phyloP scores from a whole-genome alignment of 352 stramenopile genomes.

The Globisporangium iwayamae region DNA sequence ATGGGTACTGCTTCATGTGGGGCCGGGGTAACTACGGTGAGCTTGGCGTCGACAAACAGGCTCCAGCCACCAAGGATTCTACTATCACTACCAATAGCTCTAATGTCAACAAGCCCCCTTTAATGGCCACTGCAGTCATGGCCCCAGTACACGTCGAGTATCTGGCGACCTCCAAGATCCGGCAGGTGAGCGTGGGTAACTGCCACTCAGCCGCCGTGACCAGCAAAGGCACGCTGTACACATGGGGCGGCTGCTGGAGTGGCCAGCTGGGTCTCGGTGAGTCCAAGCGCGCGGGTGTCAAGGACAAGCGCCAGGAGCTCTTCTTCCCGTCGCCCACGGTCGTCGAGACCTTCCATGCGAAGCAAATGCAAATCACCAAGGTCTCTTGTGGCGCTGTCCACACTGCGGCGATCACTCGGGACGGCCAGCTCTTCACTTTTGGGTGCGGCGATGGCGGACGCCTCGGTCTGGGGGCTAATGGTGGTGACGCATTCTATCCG shows the following conservation, averaged over 20 bases:
- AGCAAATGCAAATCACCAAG: slow-evolving; percentile 34
- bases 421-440: slow-evolving; percentile 77
- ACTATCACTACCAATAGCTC: not conserved
- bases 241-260: slow-evolving; percentile 68
- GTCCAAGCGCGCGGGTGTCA: slow-evolving; percentile 48
- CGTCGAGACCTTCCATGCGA: slow-evolving; percentile 38
- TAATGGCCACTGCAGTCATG: no score
- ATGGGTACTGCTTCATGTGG: slow-evolving; percentile 55
- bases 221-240: slow-evolving; percentile 44
- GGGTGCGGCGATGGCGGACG: slow-evolving; percentile 90
- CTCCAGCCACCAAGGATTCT: not conserved
- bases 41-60: slow-evolving; percentile 30
- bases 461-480: slow-evolving; percentile 71
- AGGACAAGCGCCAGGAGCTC: slow-evolving; percentile 39
- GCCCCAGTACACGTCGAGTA: slow-evolving; percentile 1
- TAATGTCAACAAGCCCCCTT: not conserved
- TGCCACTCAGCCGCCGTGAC: slow-evolving; percentile 55
- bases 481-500: slow-evolving; percentile 36
- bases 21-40: slow-evolving; percentile 58
- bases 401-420: slow-evolving; percentile 50
- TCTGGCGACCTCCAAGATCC: slow-evolving; percentile 16
- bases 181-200: slow-evolving; percentile 54
- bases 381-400: slow-evolving; percentile 90
- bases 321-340: slow-evolving; percentile 67
- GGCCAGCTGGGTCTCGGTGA: slow-evolving; percentile 66